Base-by-base conservation (phyloP, 106 monocot species). In the Posidonia australis region DNA sequence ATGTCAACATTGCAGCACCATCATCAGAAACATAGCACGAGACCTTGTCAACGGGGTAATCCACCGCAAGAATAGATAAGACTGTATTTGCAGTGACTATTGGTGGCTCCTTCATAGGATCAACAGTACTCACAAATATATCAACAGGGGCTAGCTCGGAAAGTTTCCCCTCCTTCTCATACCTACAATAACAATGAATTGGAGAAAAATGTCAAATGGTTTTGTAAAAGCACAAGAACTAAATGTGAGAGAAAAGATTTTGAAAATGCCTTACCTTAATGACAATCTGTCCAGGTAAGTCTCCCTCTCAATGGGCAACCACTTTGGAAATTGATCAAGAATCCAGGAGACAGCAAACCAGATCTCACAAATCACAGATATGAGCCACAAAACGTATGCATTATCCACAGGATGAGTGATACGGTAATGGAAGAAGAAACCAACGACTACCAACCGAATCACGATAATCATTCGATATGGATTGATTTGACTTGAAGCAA, bases 301-400 rank as follows among this genome's bases (percentile, higher is more conserved):
- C 66, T 89, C 89, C 67, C 89, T 82, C 61, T 85, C 89, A 67
- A 89, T 85, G n/a, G 89, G 89, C 23, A 82, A 71, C 88, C 88
- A 89, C 62, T 89, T 89, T n/a, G 88, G 88, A 46, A 89, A 89
- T 65, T 89, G 88, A 77, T 89, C 88, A 46, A 89, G 84, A 69
- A 89, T 89, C 88, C 88, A 89, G 26, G 88, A 89, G 52, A 81
- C 36, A 26, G 81, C 88, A 82, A 89, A 89, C 88, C 88, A 89
- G 19, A 89, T 84, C 62, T 89, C 88, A 64, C 88, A 89, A 11
- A 89, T 84, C 25, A 89, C 88, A 69, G 88, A 89, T 41, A 77
- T 72, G 25, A 89, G 85, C 89, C 89, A 89, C 58, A 89, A 51
- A 20, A 66, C 74, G 70, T 72, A 89, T 49, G 89, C 89, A 65